Evolutionary conservation across 345 rosid genomes (phyloP), one percentile per base, ranked within the genome.

Genomic region (Zanthoxylum bungeanum): DNA sequence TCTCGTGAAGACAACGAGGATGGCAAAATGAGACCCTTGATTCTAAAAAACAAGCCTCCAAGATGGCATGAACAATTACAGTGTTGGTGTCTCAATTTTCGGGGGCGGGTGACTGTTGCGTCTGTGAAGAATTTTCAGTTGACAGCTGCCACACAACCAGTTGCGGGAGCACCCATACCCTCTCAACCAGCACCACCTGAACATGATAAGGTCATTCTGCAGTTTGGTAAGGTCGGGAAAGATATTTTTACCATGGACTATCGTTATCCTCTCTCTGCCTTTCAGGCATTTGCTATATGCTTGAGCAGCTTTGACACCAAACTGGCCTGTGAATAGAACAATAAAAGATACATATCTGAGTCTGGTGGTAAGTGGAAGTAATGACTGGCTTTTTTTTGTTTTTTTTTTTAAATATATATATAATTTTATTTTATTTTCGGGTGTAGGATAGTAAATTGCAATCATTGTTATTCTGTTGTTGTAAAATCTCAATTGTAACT

Each of bases 161-260:
- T 77, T 22, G 75, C 79, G 4, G 77, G 81, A 71, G 79, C 81
- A 12, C 83, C 83, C 22, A 74, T 77, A 12, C 82, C 80, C 11
- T 75, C 81, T 36, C 86, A 74, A 31, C 82, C 86, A 0, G 60
- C 76, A 7, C 88, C 83, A 42, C 75, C 83, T 0, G 97, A 92
- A 53, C 91, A 86, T 7, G 97, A 93, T 74, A 93, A 91, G 76
- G 87, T 94, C 69, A 94, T 94, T 57, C 95, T 94, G 27, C 98
- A 94, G 89, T 94, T 94, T 57, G 97, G 97, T 21, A 92, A 94
- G 81, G 95, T 94, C 16, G 92, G 97, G 14, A 94, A 92, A 83
- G 98, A 94, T 76, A 90, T 94, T 93, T 94, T 94, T 78, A 94
- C 97, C 1, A 94, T 94, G 98, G 98, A 94, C 81, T 92, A 94